Percentiles rank a stretch among this genome's conserved stretches.
Conservation (phyloP, 805 yeast genomes). For the Starmerella geochares region DNA sequence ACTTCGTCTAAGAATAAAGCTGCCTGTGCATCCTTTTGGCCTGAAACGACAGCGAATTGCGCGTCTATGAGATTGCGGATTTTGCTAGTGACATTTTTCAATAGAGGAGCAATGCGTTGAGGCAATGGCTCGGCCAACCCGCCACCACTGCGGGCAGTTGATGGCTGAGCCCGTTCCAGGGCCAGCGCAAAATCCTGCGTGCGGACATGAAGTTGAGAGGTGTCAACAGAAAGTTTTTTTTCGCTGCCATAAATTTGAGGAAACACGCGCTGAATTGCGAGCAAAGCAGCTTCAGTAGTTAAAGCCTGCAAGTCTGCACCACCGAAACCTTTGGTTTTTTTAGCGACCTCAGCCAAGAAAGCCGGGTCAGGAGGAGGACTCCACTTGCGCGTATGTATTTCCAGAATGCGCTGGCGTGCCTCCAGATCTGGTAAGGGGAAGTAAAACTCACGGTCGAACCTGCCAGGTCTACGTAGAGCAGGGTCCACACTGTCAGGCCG, state of each 20-base stretch:
- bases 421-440: conserved; percentile 81
- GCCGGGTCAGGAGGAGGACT: conserved; percentile 51
- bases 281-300: conserved; percentile 90
- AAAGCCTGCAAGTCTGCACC: conserved; percentile 94
- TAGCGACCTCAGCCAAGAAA: conserved; percentile 60
- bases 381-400: conserved; percentile 87
- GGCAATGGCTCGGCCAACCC: conserved; percentile 68
- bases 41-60: conserved; percentile 9
- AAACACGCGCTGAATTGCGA: conserved; percentile 79
- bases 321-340: conserved; percentile 87
- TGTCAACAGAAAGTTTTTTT: conserved; percentile 65
- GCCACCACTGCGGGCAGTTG: conserved; percentile 72
- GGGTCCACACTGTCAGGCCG: conserved; percentile 98
- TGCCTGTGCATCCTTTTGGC: conserved; percentile 10
- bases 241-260: conserved; percentile 82
- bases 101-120: conserved; percentile 52
- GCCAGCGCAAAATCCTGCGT: conserved; percentile 82
- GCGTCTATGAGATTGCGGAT: conserved; percentile 2
- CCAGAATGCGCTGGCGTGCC: conserved; percentile 67
- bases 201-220: conserved; percentile 56
- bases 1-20: conserved; percentile 36
- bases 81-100: conserved; percentile 34
- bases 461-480: conserved; percentile 90
- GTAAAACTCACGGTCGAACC: conserved; percentile 93
- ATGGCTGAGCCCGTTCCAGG: conserved; percentile 77